Evolutionary conservation across 306 rosid genomes (phyloP).

Genomic region (Hippophae gyantsensis): DNA sequence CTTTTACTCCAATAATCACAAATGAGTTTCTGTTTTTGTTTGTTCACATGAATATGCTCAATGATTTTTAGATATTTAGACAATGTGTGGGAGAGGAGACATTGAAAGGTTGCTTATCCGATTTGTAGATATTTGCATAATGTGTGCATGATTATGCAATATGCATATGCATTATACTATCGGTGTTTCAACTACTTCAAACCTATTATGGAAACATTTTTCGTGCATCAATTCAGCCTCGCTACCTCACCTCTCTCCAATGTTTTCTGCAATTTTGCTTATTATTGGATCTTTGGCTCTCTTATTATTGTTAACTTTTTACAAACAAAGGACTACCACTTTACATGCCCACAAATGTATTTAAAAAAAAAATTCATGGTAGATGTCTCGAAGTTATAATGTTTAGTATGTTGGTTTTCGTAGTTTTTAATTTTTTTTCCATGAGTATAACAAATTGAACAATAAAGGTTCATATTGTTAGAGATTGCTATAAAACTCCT

Average conservation of each 20-base stretch:
- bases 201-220: conserved; percentile 86
- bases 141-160: no score
- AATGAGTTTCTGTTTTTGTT: not conserved
- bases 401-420: no score
- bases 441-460: no score
- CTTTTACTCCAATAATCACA: not conserved
- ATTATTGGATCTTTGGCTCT: conserved; percentile 84
- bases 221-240: conserved; percentile 89
- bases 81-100: conserved; percentile 44
- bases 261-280: conserved; percentile 91
- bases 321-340: no score
- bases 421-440: no score
- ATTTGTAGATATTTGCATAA: no score
- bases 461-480: no score
- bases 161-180: conserved; percentile 70
- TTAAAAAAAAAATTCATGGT: no score
- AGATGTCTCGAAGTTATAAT: no score
- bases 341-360: no score
- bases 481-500: no score
- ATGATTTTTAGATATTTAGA: conserved; percentile 36
- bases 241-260: conserved; percentile 93
- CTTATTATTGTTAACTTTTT: conserved; percentile 29
- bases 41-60: conserved; percentile 1
- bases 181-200: conserved; percentile 93
- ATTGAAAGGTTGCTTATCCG: no score